Evolutionary conservation across 805 yeast species (phyloP).

Genomic region (Ogataea trehalophila): DNA sequence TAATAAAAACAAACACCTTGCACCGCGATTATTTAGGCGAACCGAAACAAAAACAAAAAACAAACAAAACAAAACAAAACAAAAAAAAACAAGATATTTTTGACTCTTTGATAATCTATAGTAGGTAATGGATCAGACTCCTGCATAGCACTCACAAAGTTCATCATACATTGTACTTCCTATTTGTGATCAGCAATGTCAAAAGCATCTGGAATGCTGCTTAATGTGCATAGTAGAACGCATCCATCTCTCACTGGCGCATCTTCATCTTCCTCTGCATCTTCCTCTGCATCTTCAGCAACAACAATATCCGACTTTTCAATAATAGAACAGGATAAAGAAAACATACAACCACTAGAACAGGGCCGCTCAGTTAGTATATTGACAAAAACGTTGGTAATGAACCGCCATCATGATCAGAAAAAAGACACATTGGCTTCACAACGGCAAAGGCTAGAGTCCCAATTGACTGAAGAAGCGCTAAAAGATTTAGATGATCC

Average conservation of each 20-base stretch:
- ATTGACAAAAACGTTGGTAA: slow-evolving; percentile 41
- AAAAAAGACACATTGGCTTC: slow-evolving; percentile 8
- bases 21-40: no score
- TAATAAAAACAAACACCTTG: no score
- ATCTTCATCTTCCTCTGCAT: neutral
- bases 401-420: slow-evolving; percentile 13
- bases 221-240: no score
- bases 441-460: slow-evolving; percentile 47
- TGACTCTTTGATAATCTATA: no score
- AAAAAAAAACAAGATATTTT: no score
- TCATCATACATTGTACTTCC: no score
- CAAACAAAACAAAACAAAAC: no score
- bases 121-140: no score
- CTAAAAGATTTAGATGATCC: slow-evolving; percentile 79
- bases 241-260: neutral
- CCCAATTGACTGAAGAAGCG: slow-evolving; percentile 33
- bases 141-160: no score
- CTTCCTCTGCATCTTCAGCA: neutral
- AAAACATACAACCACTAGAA: slow-evolving; percentile 61
- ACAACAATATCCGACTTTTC: slow-evolving; percentile 25
- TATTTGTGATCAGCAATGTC: neutral
- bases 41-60: no score
- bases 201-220: neutral
- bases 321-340: slow-evolving; percentile 60
- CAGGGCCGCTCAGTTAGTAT: slow-evolving; percentile 67